Conservation (phyloP, 2,329 filamentous ascomycete species). For the Nemania sp. region DNA sequence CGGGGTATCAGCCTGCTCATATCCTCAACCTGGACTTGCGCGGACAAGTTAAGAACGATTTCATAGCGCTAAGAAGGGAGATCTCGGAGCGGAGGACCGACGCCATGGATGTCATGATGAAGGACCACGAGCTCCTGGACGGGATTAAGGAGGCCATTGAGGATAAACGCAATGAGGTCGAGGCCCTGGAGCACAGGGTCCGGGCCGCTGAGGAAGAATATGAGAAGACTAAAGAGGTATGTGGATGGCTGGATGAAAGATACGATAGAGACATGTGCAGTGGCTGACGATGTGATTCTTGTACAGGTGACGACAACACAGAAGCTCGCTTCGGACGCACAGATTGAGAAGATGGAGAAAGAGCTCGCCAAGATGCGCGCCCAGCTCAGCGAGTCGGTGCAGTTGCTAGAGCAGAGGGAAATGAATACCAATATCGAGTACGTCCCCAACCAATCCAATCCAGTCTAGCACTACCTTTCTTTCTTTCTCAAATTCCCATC, state of each 20-base stretch:
- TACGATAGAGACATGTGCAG: not conserved
- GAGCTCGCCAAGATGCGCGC: conserved; percentile 92
- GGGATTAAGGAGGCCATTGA: conserved; percentile 96
- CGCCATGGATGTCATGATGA: conserved; percentile 88
- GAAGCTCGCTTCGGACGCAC: conserved; percentile 84
- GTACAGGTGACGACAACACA: conserved; percentile 70
- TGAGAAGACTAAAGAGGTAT: conserved; percentile 83
- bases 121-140: conserved; percentile 90
- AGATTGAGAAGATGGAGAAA: conserved; percentile 99
- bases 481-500: not conserved
- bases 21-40: conserved; percentile 88
- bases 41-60: conserved; percentile 76
- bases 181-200: conserved; percentile 85
- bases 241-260: not conserved
- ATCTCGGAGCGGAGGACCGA: conserved; percentile 85
- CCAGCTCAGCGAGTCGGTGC: conserved; percentile 80
- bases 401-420: conserved; percentile 90
- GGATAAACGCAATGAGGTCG: conserved; percentile 90
- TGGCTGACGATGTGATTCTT: conserved; percentile 18
- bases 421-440: conserved; percentile 97
- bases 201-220: conserved; percentile 90
- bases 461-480: not conserved
- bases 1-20: conserved; percentile 87
- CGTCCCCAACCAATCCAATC: conserved; percentile 48
- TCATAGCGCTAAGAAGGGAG: conserved; percentile 80